Conservation (phyloP, 2,329 filamentous ascomycete genomes). For the Chrysosporium keratinophilum region DNA sequence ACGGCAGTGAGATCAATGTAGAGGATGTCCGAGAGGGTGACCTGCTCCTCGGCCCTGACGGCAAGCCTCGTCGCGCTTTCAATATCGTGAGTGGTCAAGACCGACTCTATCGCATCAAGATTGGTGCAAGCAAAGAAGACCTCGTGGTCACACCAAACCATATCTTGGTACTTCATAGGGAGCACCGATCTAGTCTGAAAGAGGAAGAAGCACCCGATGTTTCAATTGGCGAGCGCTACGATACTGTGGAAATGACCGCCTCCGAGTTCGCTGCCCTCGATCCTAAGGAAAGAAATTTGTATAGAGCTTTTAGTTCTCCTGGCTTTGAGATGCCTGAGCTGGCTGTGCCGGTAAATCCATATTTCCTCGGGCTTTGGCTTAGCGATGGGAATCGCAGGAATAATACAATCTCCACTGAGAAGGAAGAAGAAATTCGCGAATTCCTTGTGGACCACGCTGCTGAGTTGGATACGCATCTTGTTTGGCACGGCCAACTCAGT, state of each 20-base stretch:
- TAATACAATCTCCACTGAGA: neutral
- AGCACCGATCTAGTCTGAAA: constrained; percentile 10
- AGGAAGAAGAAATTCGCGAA: constrained; percentile 13
- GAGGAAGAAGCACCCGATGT: constrained; percentile 10
- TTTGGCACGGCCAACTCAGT: neutral
- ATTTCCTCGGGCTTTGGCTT: constrained; percentile 20
- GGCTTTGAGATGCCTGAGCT: constrained; percentile 24
- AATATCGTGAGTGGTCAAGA: constrained; percentile 42
- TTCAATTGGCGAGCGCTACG: constrained; percentile 23
- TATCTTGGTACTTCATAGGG: constrained; percentile 38
- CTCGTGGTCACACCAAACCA: constrained; percentile 43
- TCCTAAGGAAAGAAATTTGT: constrained; percentile 28
- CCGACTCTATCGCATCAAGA: constrained; percentile 41
- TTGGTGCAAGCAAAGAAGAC: constrained; percentile 36
- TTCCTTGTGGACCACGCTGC: constrained; percentile 14
- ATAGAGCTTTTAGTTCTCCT: constrained; percentile 31
- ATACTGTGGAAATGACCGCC: constrained; percentile 41
- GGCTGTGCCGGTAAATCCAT: constrained; percentile 17
- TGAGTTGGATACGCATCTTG: constrained; percentile 13
- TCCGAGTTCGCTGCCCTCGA: constrained; percentile 36
- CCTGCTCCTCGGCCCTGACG: constrained; percentile 42
- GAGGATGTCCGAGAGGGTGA: constrained; percentile 43
- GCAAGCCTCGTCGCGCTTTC: constrained; percentile 39
- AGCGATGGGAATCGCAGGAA: constrained; percentile 14
- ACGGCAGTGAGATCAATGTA: constrained; percentile 38